Base-by-base conservation (phyloP, 164 flowering plant species). In the Vitis amurensis region DNA sequence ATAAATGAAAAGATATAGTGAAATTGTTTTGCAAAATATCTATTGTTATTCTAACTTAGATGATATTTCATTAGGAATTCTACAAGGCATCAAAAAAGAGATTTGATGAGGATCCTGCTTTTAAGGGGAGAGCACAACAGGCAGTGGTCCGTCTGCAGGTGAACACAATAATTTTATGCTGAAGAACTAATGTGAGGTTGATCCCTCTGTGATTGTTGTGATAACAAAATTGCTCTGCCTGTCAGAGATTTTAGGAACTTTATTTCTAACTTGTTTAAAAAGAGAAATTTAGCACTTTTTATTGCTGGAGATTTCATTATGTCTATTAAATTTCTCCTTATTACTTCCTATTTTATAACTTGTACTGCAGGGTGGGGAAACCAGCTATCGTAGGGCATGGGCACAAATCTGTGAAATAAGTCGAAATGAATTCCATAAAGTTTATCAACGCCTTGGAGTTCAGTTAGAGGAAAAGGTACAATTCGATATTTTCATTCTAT, bases 121-220 rank as follows among this genome's bases (percentile, higher is more conserved):
- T 93, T 71, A 96, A 91, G 84, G 91, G 84, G 76, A 84, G 80
- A 76, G 98, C 99, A 50, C 99, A 93, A 61, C 81, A 83, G 68
- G 99, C 97, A 6, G 99, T 96, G 50, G 97, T 96, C 73, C 83
- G 78, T 55, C 92, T 96, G 61, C 99, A 93, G 97, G 99, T 93
- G 69, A 80, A 61, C 15, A 16, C 27, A 3, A 14, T 17, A 2
- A 13, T 57, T 15, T 16, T n/a, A 51, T 59, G 16, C 23, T 27
- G 55, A 23, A 30, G 15, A 17, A 9, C 31, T 66, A 15, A n/a
- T 12, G 30, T 55, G n/a, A 14, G 19, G 48, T 14, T 44, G 11
- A 23, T 13, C 0, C 56, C 37, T 59, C 44, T 72, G 72, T 23
- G 47, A 11, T 3, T 29, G 9, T 44, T 61, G 3, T 53, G 15